These are phyloP conservation scores for Salix arbutifolia DNA, from an alignment of 345 rosid species.

Conservation along the genomic window DNA sequence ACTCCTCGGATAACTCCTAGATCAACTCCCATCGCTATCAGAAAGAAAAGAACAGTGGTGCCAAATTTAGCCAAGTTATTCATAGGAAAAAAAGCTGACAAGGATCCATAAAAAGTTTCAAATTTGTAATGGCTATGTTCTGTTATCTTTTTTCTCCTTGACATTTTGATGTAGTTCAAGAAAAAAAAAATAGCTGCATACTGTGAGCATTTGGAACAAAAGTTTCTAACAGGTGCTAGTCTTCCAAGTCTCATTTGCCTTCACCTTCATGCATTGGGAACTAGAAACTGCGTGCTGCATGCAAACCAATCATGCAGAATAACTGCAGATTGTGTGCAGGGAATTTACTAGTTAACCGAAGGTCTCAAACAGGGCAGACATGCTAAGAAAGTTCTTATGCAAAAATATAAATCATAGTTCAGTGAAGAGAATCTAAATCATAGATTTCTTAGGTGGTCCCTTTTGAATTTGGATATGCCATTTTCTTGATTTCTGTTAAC, in stretches of 20 bases:
- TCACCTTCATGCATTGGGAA: neutral
- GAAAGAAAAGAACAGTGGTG: conserved; percentile 54
- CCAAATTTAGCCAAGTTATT: conserved; percentile 59
- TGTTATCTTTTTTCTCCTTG: neutral
- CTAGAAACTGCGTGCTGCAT: neutral
- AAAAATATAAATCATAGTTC: neutral
- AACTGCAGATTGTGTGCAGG: neutral
- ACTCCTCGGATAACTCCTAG: conserved; percentile 26
- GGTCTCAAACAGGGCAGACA: neutral
- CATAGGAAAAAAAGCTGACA: conserved; percentile 31
- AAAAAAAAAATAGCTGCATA: neutral
- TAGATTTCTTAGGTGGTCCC: too few relatives aligned
- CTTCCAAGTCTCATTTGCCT: neutral
- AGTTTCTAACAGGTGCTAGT: neutral
- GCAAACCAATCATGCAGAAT: too few relatives aligned
- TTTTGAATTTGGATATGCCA: too few relatives aligned
- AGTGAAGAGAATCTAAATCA: too few relatives aligned
- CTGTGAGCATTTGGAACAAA: neutral
- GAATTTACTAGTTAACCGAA: neutral
- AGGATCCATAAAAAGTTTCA: conserved; percentile 8
- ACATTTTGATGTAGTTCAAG: neutral
- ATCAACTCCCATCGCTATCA: conserved; percentile 42
- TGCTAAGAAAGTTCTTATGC: neutral
- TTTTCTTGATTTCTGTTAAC: neutral
- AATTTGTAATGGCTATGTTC: neutral